phyloP scores from a whole-genome alignment of 768 basidiomycete genomes.

The Agaricus sinodeliciosus region DNA sequence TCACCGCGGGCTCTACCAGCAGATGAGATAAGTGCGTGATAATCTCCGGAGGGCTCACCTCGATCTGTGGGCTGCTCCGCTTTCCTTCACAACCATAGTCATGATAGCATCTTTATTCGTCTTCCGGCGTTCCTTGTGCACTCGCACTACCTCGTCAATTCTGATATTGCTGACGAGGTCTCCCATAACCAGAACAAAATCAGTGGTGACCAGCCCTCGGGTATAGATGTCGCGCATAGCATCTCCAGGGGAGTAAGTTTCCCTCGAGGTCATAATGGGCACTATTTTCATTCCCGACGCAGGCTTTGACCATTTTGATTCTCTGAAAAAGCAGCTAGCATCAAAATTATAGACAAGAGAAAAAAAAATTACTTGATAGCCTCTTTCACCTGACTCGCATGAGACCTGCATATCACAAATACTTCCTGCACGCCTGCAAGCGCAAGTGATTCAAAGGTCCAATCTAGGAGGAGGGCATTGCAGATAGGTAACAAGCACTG shows the following conservation, averaged over 20 bases:
- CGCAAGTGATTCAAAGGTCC: conserved; percentile 94
- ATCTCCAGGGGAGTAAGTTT: conserved; percentile 85
- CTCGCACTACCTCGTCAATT: conserved; percentile 83
- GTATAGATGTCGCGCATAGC: conserved; percentile 93
- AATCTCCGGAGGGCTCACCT: conserved; percentile 37
- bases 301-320: conserved; percentile 82
- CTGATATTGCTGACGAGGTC: conserved; percentile 91
- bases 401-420: conserved; percentile 90
- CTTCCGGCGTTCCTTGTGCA: conserved; percentile 83
- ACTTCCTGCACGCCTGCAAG: conserved; percentile 96
- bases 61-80: conserved; percentile 64
- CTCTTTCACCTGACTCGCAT: conserved; percentile 78
- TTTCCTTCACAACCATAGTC: conserved; percentile 90
- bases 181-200: conserved; percentile 88
- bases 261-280: conserved; percentile 79
- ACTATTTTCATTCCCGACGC: conserved; percentile 76
- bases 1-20: conserved; percentile 57
- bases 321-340: conserved; percentile 32
- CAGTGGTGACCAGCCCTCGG: conserved; percentile 81
- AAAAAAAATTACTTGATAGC: conserved; percentile 65
- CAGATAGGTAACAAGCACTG: conserved; percentile 92
- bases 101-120: conserved; percentile 91
- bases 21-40: conserved; percentile 5
- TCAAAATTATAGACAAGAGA: conserved; percentile 10
- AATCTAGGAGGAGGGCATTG: conserved; percentile 88